Evolutionary conservation across 768 basidiomycete species (phyloP), one percentile per base, ranked within the genome.

Genomic region (Lactifluus subvellereus): DNA sequence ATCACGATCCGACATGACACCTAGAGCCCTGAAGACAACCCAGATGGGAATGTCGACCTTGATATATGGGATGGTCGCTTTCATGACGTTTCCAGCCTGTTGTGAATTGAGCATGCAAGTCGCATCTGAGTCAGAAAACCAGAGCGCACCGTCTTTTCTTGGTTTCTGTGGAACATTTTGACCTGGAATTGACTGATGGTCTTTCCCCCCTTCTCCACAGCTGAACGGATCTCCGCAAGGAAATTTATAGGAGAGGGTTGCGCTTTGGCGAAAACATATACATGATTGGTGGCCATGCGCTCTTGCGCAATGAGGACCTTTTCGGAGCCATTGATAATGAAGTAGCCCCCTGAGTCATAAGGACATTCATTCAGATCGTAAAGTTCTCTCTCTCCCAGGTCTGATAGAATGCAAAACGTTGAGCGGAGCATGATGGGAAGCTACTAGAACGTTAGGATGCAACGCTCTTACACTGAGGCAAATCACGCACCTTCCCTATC

Each of bases 271-370:
- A 99, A 99, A 57, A 98, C 94, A 75, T 98, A 99, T 67, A 99
- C 97, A 71, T 97, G 95, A 77, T 99, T 99, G 27, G 94, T 95
- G 10, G 97, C 96, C 95, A 98, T 98, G 57, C 97, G 87, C 74
- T 99, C 97, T 74, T 99, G 97, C 1, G 97, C 97, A 74, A 99
- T 99, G 65, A 99, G 80, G n/a, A 99, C 97, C 75, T 99, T 99
- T 74, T 99, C 97, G 2, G 97, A 98, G 13, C 97, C 97, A 69
- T 98, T 98, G 78, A 99, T 98, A 72, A 99, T 93, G 74, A 99
- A 99, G 74, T 99, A 99, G 54, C 97, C 97, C 74, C 97, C 97
- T 43, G 94, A 94, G 75, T 99, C 97, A 71, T 95, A 96, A 6
- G 96, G 96, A 72, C 97, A 99, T 77, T 99, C 97, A 71, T 97